Conservation (phyloP, 257 asterid species). For the Salvia rosmarinus region DNA sequence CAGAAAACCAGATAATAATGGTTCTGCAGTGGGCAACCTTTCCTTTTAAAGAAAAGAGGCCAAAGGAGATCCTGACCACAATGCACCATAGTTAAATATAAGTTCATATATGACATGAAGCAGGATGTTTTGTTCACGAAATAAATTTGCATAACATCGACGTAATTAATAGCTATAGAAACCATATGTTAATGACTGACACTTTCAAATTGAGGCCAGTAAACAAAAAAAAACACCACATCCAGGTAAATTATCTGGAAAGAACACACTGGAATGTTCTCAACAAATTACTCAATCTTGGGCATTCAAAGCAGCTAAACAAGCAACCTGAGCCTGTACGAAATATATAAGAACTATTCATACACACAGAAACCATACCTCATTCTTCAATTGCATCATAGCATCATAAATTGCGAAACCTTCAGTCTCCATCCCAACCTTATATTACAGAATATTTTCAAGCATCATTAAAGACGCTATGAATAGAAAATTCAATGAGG, state of each 20-base stretch:
- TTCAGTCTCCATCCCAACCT: conserved; percentile 91
- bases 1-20: not conserved
- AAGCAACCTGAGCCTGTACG: conserved; percentile 16
- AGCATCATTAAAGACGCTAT: conserved; percentile 28
- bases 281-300: conserved; percentile 14
- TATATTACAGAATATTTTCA: conserved; percentile 21
- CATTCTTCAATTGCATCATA: conserved; percentile 84
- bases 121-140: conserved; percentile 12
- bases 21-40: conserved; percentile 10
- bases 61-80: not conserved
- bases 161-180: not conserved
- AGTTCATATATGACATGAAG: not conserved
- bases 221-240: conserved; percentile 10
- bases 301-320: not conserved
- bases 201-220: not conserved
- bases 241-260: conserved; percentile 1
- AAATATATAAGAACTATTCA: conserved; percentile 21
- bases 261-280: conserved; percentile 20
- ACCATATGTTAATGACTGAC: not conserved
- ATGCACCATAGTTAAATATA: not conserved
- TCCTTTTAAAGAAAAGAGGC: not conserved
- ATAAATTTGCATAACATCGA: not conserved
- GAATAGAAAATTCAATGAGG: conserved; percentile 4
- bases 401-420: conserved; percentile 97
- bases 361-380: conserved; percentile 54